Evolutionary conservation across 805 yeast genomes (phyloP).

Genomic region (Candida saitoana): DNA sequence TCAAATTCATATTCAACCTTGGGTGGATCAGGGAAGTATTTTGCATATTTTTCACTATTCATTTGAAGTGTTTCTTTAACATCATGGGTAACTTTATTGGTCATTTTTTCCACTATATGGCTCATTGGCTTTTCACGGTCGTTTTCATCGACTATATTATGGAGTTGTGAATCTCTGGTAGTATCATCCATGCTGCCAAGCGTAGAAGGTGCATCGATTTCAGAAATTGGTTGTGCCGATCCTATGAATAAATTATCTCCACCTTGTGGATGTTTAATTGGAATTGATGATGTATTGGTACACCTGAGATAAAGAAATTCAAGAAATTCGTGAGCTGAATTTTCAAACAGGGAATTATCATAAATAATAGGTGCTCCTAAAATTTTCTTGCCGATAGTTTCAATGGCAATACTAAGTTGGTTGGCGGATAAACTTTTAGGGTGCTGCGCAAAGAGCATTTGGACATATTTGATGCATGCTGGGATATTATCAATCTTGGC

Average conservation of each 20-base stretch:
- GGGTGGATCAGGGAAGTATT: conserved; percentile 3
- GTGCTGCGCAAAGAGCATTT: conserved; percentile 49
- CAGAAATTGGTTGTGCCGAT: conserved; percentile 38
- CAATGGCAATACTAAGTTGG: conserved; percentile 57
- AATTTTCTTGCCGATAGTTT: conserved; percentile 46
- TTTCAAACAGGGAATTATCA: conserved; percentile 5
- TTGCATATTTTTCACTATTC: background rate
- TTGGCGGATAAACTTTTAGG: conserved; percentile 50
- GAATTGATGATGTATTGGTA: conserved; percentile 29
- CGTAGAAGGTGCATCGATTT: conserved; percentile 34
- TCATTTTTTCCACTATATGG: background rate
- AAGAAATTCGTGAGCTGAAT: conserved; percentile 34
- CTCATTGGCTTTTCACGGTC: conserved; percentile 33
- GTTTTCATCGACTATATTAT: conserved; percentile 25
- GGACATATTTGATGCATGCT: conserved; percentile 37
- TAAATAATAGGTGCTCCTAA: conserved; percentile 22
- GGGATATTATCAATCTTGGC: conserved; percentile 14
- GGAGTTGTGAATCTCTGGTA: conserved; percentile 7
- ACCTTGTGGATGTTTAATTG: background rate
- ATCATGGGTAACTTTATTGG: background rate
- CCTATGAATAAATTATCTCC: conserved; percentile 14
- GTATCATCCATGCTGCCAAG: conserved; percentile 24
- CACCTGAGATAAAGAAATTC: conserved; percentile 41
- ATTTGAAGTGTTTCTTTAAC: background rate
- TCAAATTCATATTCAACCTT: conserved; percentile 17